Evolutionary conservation across 345 rosid species (phyloP), one percentile per base, ranked within the genome.

Genomic region (Bruguiera parviflora): DNA sequence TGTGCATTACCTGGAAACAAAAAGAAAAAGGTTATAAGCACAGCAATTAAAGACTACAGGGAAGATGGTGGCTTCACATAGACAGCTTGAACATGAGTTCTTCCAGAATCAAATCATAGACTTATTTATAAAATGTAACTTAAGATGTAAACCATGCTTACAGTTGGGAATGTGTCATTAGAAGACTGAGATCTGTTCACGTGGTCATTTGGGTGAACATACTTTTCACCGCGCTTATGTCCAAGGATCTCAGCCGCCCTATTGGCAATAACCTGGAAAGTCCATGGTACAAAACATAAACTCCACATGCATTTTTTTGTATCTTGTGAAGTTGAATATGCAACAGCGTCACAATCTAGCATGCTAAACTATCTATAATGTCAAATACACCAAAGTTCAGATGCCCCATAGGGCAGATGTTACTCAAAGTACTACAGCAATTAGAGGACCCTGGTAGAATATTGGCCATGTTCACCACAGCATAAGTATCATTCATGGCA

Each of bases 191-290:
- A 92, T 83, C 98, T 75, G 72, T 95, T 95, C 35, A 95, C 99
- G 73, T 90, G 99, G 74, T 95, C 99, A 83, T 95, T 95, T 6
- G 99, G 99, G 78, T 95, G 99, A 53, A 95, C 98, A 79, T 51
- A 72, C 77, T 95, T 92, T 43, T 80, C 96, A 71, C 99, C 99
- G 66, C 89, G 84, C 80, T 87, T 85, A 67, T 74, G 89, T 18
- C 99, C 99, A 73, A 90, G 97, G 71, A 95, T 92, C 83, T 95
- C 96, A 65, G 96, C 93, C 60, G 99, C 97, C 84, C 98, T 82
- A 72, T 95, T 95, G 73, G 98, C 97, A 86, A 92, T 90, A 57
- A 95, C 98, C 97, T 94, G 80, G 33, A 71, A 69, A 35, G 60
- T 63, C 61, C 75, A 56, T 32, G 32, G 21, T 8, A 67, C 8